Conservation (phyloP, 768 basidiomycete genomes). For the Hortiboletus flavorubellus region DNA sequence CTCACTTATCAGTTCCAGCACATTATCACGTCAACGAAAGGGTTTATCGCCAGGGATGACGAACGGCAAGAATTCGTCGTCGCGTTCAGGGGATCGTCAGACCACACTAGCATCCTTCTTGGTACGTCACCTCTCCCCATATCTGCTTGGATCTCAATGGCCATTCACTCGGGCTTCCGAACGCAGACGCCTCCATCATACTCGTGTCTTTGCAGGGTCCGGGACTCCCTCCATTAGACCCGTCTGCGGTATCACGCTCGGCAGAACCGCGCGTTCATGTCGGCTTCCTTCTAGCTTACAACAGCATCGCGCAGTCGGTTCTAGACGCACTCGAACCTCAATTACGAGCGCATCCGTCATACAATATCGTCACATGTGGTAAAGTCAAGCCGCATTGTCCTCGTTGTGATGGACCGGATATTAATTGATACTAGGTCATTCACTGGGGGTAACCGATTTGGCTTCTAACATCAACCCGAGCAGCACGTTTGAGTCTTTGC, state of each 20-base stretch:
- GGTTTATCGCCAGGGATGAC: constrained; percentile 46
- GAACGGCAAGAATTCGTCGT: constrained; percentile 39
- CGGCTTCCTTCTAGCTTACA: constrained; percentile 37
- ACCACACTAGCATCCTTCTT: constrained; percentile 18
- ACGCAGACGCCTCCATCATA: constrained; percentile 21
- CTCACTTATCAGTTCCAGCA: constrained; percentile 32
- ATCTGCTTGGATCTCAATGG: neutral
- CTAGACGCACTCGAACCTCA: constrained; percentile 30
- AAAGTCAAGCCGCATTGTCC: neutral
- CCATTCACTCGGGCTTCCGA: neutral
- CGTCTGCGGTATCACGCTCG: neutral
- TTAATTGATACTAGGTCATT: constrained; percentile 34
- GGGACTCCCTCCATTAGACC: constrained; percentile 22
- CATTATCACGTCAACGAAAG: constrained; percentile 38
- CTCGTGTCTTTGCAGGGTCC: constrained; percentile 20
- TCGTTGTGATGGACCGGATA: neutral
- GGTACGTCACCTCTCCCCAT: constrained; percentile 3
- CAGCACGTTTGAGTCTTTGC: constrained; percentile 4
- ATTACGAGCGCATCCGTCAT: constrained; percentile 32
- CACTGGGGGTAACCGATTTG: constrained; percentile 32
- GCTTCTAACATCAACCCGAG: neutral
- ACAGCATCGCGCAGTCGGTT: constrained; percentile 30
- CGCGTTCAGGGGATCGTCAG: constrained; percentile 39
- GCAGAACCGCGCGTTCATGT: constrained; percentile 31
- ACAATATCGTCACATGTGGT: constrained; percentile 34